phyloP scores from a whole-genome alignment of 352 stramenopile species.

The Phytophthora uliginosa region DNA sequence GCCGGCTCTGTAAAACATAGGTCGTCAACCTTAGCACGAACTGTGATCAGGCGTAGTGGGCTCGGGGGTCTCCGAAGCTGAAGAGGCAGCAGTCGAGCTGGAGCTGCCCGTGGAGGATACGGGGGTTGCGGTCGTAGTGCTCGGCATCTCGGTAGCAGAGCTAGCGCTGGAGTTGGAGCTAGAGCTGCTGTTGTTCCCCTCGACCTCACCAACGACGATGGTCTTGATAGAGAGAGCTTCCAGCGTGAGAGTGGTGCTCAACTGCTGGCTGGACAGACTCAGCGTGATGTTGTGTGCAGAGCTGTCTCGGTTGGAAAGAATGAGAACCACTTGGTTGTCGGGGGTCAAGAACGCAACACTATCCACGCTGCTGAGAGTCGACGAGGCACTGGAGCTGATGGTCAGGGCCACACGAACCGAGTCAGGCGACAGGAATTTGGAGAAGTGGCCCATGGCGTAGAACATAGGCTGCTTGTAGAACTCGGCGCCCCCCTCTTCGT shows the following conservation, averaged over 20 bases:
- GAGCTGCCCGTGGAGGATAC: constrained; percentile 9
- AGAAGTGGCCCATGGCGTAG: constrained; percentile 82
- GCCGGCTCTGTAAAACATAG: no score
- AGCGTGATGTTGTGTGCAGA: constrained; percentile 48
- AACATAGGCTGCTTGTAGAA: constrained; percentile 91
- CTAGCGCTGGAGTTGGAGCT: constrained; percentile 11
- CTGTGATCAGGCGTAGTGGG: constrained; percentile 30
- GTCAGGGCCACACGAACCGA: constrained; percentile 56
- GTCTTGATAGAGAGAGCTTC: constrained; percentile 62
- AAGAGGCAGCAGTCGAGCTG: constrained; percentile 16
- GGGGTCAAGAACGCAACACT: constrained; percentile 60
- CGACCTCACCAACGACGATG: constrained; percentile 50
- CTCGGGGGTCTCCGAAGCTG: constrained; percentile 21
- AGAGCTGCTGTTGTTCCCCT: constrained; percentile 24
- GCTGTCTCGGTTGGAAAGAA: constrained; percentile 62
- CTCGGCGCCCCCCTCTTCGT: constrained; percentile 59
- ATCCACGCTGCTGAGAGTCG: constrained; percentile 49
- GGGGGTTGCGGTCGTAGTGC: constrained; percentile 10
- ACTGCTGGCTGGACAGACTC: constrained; percentile 47
- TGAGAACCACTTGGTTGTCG: constrained; percentile 55
- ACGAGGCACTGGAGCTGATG: constrained; percentile 39
- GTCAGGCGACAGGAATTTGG: constrained; percentile 69
- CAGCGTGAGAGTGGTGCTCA: constrained; percentile 46
- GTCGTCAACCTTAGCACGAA: constrained; percentile 25
- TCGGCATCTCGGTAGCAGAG: constrained; percentile 19